Evolutionary conservation across 306 rosid species (phyloP), one percentile per base, ranked within the genome.

Genomic region (Vigna mungo): DNA sequence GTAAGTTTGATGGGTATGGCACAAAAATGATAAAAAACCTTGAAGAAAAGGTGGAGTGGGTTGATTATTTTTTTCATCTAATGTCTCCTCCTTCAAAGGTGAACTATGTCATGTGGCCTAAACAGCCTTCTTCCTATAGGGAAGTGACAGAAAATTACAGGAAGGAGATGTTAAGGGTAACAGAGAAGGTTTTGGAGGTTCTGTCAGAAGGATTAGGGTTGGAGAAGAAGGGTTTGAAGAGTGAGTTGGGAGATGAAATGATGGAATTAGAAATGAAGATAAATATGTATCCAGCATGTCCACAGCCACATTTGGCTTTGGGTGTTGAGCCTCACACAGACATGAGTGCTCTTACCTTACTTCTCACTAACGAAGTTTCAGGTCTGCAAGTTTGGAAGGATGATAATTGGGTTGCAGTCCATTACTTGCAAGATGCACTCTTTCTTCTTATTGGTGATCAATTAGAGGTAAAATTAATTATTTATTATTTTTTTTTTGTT

Each of bases 301-400:
- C 94, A 27, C 94, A 89, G 16, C 94, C 92, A 13, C 74, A 91
- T 25, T 62, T 88, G 11, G 97, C 91, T 52, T 73, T 91, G 0
- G 94, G 97, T 7, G 94, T 89, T 25, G 97, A 91, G 75, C 76
- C 97, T 13, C 97, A 89, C 82, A 89, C 97, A 1, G 92, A 91
- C 65, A 89, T 91, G 94, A 86, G 87, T n/a, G 92, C 86, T 61
- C 76, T 91, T 27, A 89, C 92, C 6, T 0, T 91, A 10, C 90
- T 88, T 0, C 82, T 91, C 25, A 81, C 92, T 0, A 91, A 91
- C 14, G 74, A 88, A 1, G 92, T 89, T 69, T 84, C 90, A 0
- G 94, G 94, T 65, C 89, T 91, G 4, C 91, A 89, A 71, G 68
- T 91, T 18, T 84, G 89, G 89, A 86, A 85, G 54, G 85, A 84